Conservation (phyloP, 805 yeast species). For the Kazachstania kunashirensis region DNA sequence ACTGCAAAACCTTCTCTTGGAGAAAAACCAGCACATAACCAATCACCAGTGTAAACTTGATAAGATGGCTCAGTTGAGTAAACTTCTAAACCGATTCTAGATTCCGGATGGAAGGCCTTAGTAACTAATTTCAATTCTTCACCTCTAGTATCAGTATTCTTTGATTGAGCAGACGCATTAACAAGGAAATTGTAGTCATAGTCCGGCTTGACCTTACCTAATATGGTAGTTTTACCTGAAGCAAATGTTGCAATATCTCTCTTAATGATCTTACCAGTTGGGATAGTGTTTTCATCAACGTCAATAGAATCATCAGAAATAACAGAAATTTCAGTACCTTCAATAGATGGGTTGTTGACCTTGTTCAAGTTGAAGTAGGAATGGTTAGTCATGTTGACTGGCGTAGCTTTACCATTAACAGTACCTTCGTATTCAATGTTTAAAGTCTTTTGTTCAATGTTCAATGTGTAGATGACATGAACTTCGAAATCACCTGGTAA, state of each 20-base stretch:
- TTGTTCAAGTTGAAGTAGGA: slow-evolving; percentile 45
- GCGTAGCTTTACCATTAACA: slow-evolving; percentile 33
- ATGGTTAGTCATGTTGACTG: slow-evolving; percentile 53
- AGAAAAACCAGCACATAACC: slow-evolving; percentile 31
- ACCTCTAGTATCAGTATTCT: slow-evolving; percentile 31
- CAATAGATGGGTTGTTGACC: slow-evolving; percentile 25
- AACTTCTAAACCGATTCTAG: slow-evolving; percentile 35
- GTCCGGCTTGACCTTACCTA: slow-evolving; percentile 26
- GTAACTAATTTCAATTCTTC: slow-evolving; percentile 30
- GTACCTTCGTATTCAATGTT: slow-evolving; percentile 38
- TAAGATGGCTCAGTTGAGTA: slow-evolving; percentile 56
- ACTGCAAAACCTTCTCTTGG: slow-evolving; percentile 47
- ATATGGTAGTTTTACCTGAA: slow-evolving; percentile 18
- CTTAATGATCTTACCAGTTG: slow-evolving; percentile 38
- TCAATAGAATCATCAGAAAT: slow-evolving; percentile 34
- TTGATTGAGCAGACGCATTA: slow-evolving; percentile 17
- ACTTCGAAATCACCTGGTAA: slow-evolving; percentile 51
- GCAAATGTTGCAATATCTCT: slow-evolving; percentile 21
- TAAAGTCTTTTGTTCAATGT: slow-evolving; percentile 29
- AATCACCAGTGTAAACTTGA: slow-evolving; percentile 57
- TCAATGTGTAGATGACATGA: slow-evolving; percentile 38
- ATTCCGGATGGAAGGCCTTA: slow-evolving; percentile 37
- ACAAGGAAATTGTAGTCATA: slow-evolving; percentile 43
- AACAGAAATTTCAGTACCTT: slow-evolving; percentile 33
- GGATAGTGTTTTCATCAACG: slow-evolving; percentile 33